These are phyloP conservation scores for Aquilaria agallochum DNA, from an alignment of 441 rosid species.

Conservation along the genomic window DNA sequence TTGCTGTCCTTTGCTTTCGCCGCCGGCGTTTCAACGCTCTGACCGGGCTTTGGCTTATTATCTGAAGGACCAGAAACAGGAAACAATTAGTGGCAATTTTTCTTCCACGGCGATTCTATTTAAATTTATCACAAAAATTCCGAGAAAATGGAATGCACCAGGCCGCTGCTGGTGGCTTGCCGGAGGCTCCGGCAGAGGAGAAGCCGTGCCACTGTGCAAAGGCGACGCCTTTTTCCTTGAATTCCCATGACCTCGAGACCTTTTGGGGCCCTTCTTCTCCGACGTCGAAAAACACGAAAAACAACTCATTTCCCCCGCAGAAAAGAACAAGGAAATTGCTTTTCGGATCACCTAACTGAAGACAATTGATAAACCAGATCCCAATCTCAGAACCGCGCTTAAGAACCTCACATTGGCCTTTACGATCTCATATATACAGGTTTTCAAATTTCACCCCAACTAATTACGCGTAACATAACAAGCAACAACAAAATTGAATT, in stretches of 20 bases:
- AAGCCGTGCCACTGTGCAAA: neutral
- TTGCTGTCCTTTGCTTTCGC: constrained; percentile 19
- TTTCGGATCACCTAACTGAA: too few species aligned
- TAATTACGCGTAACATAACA: too few species aligned
- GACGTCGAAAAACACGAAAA: constrained; percentile 64
- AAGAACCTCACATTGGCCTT: neutral
- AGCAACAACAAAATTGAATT: too few species aligned
- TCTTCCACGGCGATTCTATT: neutral
- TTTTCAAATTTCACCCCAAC: neutral
- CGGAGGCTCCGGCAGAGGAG: constrained; percentile 16
- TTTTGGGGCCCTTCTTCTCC: constrained; percentile 33
- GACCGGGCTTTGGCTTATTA: constrained; percentile 22
- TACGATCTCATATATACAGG: neutral
- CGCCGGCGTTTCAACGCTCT: constrained; percentile 13
- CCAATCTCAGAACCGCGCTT: too few species aligned
- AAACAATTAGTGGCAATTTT: neutral
- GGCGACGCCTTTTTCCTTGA: constrained; percentile 25
- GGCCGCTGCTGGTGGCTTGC: constrained; percentile 15
- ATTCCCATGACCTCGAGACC: constrained; percentile 11
- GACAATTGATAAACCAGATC: too few species aligned
- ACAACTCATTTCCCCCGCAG: constrained; percentile 50
- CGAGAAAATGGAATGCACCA: constrained; percentile 15
- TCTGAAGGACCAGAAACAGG: constrained; percentile 7
- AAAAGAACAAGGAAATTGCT: too few species aligned
- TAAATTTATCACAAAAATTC: neutral